Percentiles rank a stretch among this genome's conserved stretches.
Conservation (phyloP, 495 filamentous ascomycete genomes). For the Aspergillus cavernicola region DNA sequence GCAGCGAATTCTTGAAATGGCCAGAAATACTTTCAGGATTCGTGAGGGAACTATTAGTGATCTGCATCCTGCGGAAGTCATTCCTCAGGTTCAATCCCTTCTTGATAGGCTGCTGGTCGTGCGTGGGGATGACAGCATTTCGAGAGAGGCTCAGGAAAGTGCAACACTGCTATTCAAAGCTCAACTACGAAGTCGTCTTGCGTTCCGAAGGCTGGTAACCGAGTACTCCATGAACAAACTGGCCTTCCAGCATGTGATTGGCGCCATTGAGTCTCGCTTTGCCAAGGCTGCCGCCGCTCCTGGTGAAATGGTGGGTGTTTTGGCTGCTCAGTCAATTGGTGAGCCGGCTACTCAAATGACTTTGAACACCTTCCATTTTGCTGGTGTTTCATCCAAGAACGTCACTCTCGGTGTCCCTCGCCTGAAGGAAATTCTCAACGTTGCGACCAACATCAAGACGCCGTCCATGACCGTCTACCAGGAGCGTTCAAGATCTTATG, state of each 20-base stretch:
- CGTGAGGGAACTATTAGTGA: constrained; percentile 81
- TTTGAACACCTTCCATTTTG: constrained; percentile 99
- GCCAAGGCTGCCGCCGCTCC: constrained; percentile 73
- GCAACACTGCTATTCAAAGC: constrained; percentile 89
- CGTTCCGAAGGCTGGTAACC: constrained; percentile 85
- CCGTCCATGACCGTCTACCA: constrained; percentile 96
- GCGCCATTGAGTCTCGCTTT: constrained; percentile 87
- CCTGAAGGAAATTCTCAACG: constrained; percentile 98
- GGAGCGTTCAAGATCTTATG: constrained; percentile 48
- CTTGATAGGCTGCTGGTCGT: constrained; percentile 77
- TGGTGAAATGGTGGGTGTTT: constrained; percentile 97
- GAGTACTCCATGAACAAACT: constrained; percentile 83
- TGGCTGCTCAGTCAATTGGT: constrained; percentile 97
- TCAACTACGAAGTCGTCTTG: constrained; percentile 80
- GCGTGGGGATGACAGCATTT: constrained; percentile 76
- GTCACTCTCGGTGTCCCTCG: constrained; percentile 97
- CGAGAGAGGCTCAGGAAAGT: constrained; percentile 79
- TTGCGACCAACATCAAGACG: constrained; percentile 97
- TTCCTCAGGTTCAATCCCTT: constrained; percentile 73
- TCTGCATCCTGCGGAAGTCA: constrained; percentile 82
- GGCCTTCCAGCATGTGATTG: constrained; percentile 88
- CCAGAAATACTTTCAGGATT: constrained; percentile 85
- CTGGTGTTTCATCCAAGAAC: constrained; percentile 99
- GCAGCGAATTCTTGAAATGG: constrained; percentile 82
- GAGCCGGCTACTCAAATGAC: constrained; percentile 99